A percentile compares a stretch with the other conserved stretches of the same genome.
These are phyloP conservation scores for Eucalyptus pauciflora DNA, from an alignment of 345 rosid species.

Conservation along the genomic window DNA sequence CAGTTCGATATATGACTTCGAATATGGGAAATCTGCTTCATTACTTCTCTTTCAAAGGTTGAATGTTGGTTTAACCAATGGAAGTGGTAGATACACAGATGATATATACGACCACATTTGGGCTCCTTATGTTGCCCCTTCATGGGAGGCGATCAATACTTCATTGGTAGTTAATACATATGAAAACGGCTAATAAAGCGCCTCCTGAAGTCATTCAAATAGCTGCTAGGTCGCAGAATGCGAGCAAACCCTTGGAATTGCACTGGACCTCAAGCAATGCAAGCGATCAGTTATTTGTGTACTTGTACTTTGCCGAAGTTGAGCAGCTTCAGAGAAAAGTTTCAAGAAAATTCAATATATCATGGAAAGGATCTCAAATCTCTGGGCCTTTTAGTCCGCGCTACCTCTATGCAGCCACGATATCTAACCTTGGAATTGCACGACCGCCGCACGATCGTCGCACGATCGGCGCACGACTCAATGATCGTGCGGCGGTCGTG, in stretches of 20 bases:
- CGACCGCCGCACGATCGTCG: too few species aligned
- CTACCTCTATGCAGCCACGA: conserved; percentile 11
- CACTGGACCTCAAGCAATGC: conserved; percentile 3
- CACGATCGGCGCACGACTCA: too few species aligned
- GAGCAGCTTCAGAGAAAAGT: conserved; percentile 18
- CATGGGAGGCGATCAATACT: conserved; percentile 18
- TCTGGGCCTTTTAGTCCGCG: conserved; percentile 16
- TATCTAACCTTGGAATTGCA: too few species aligned
- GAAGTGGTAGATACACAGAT: conserved; percentile 8
- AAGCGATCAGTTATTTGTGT: conserved; percentile 16
- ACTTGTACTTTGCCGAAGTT: conserved; percentile 42
- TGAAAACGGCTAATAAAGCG: conserved; percentile 15
- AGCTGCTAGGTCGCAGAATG: conserved; percentile 10
- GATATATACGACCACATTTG: conserved; percentile 42
- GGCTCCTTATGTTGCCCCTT: conserved; percentile 9
- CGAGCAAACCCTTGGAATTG: conserved; percentile 11
- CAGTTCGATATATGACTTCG: not conserved
- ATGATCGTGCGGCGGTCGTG: too few species aligned
- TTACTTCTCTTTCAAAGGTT: not conserved
- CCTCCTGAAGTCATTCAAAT: conserved; percentile 28
- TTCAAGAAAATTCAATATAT: conserved; percentile 23
- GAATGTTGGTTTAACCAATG: not conserved
- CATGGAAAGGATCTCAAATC: conserved; percentile 15
- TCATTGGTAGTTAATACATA: conserved; percentile 7
- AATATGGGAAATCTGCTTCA: not conserved